Percentiles rank a stretch among this genome's conserved stretches.
Conservation (phyloP, 768 basidiomycete genomes). For the Lactifluus hygrophoroides region DNA sequence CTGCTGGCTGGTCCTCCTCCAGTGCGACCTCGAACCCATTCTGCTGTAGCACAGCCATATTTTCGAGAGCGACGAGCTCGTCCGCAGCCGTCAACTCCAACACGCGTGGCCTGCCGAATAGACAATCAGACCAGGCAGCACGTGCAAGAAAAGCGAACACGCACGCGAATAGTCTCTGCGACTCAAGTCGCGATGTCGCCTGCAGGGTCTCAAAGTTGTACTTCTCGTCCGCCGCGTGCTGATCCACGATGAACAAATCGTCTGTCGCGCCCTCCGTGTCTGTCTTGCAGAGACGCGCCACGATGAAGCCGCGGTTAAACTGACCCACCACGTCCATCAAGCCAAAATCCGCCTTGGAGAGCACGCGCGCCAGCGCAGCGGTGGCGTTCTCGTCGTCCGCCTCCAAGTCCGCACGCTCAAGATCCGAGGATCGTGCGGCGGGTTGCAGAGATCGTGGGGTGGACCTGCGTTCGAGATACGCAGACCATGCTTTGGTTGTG, state of each 20-base stretch:
- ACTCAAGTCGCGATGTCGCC: conserved; percentile 79
- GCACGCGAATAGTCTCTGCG: conserved; percentile 76
- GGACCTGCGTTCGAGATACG: neutral
- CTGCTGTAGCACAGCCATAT: conserved; percentile 66
- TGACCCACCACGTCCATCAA: conserved; percentile 84
- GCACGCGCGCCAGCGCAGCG: conserved; percentile 70
- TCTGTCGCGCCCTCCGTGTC: conserved; percentile 34
- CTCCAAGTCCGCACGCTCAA: conserved; percentile 23
- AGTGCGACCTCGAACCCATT: conserved; percentile 87
- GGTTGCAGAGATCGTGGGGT: neutral
- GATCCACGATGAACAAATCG: conserved; percentile 94
- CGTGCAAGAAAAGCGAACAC: conserved; percentile 21
- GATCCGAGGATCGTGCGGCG: neutral
- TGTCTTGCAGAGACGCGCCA: conserved; percentile 53
- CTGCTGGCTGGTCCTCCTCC: conserved; percentile 34
- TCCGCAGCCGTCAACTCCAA: conserved; percentile 86
- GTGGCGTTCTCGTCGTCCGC: conserved; percentile 49
- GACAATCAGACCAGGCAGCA: neutral
- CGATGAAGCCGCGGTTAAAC: conserved; percentile 94
- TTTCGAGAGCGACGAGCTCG: conserved; percentile 80
- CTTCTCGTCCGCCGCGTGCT: conserved; percentile 97
- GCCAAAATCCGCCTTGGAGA: conserved; percentile 79
- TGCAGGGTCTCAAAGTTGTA: conserved; percentile 97
- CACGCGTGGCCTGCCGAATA: conserved; percentile 51
- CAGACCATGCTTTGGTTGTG: neutral